Base-by-base conservation (phyloP, 257 asterid genomes). In the Solanum virginianum region DNA sequence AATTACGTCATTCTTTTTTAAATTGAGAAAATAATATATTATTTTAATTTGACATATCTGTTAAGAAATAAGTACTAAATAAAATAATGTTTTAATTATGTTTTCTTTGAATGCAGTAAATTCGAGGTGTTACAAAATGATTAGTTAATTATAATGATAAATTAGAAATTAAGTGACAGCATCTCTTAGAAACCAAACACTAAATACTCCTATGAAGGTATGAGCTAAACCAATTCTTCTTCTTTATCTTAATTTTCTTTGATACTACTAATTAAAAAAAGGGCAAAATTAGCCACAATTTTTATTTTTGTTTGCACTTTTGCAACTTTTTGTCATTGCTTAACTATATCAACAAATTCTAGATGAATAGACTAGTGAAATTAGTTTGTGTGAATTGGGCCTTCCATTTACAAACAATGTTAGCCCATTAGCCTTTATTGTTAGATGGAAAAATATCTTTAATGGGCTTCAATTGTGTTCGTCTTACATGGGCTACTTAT, bases 381-480 rank as follows among this genome's bases (percentile, higher is more conserved):
- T 91, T 94, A n/a, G 68, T 80, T 8, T 92, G 97, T 66, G 86
- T 49, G 15, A 94, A 92, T 83, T 92, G 95, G 94, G 93, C 90
- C 0, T 95, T 88, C 56, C 97, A 93, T 82, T 83, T 90, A 20
- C 89, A 91, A 85, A 90, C 91, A 72, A 86, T 93, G 93, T 72
- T 3, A 36, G 41, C 41, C 41, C 41, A 36, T 36, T 36, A 36
- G 41, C 41, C 41, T 32, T 32, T 32, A 32, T 3, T 32, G 36
- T 32, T 32, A 32, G 69, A 6, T 32, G 36, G 36, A 32, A 85
- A 63, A 0, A 62, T 92, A 3, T 62, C 74, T 0, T 43, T 80
- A 10, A 91, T 92, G 94, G 98, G 97, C 1, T 93, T 91, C 83
- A 93, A 93, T 36, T 92, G 97, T 56, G 94, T 94, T 75, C 88